These are phyloP conservation scores for Pestalotiopsis sp. DNA, from an alignment of 2,329 filamentous ascomycete genomes.

Conservation along the genomic window DNA sequence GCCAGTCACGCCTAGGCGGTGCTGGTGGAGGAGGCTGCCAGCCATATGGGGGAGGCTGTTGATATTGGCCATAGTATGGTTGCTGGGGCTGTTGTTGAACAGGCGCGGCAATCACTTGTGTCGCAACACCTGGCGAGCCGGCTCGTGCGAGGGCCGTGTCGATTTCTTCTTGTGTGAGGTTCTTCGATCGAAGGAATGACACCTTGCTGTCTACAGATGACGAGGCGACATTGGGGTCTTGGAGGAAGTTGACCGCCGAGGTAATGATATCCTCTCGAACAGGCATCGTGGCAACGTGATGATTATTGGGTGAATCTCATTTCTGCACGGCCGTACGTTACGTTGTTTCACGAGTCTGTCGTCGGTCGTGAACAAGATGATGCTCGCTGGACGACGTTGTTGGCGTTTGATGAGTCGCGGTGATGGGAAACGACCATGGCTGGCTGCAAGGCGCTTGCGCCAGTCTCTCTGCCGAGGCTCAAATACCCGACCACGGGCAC, in stretches of 20 bases:
- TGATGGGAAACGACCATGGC: neutral
- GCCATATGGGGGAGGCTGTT: constrained; percentile 50
- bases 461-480: neutral
- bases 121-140: constrained; percentile 49
- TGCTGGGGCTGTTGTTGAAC: constrained; percentile 38
- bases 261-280: constrained; percentile 78
- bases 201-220: constrained; percentile 93
- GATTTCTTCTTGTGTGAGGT: constrained; percentile 95
- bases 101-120: constrained; percentile 45
- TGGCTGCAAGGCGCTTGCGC: neutral
- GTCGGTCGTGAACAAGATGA: neutral
- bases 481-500: neutral
- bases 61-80: constrained; percentile 49
- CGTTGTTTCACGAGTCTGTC: neutral
- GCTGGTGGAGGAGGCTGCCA: constrained; percentile 62
- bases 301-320: constrained; percentile 4
- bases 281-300: constrained; percentile 57
- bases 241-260: constrained; percentile 61
- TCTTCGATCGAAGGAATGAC: constrained; percentile 93
- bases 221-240: constrained; percentile 87
- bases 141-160: constrained; percentile 79
- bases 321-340: neutral
- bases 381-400: neutral
- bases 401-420: neutral
- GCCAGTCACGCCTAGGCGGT: constrained; percentile 85